phyloP scores from a whole-genome alignment of 2,329 filamentous ascomycete species.

The Ascochyta pisi region DNA sequence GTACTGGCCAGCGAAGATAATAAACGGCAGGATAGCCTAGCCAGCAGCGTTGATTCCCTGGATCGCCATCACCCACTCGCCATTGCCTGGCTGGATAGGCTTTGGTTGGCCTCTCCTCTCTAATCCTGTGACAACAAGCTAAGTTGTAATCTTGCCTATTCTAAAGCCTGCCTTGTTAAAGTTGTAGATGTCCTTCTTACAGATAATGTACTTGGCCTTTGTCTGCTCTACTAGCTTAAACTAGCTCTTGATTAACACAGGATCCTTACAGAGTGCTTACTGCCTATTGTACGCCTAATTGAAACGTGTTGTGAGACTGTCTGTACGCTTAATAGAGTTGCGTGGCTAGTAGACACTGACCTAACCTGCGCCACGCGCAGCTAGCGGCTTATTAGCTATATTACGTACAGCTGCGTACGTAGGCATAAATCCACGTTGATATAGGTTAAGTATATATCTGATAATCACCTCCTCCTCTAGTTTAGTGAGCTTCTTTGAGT shows the following conservation, averaged over 20 bases:
- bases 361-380: background rate
- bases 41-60: slow-evolving; percentile 10
- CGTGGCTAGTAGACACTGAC: background rate
- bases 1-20: slow-evolving; percentile 1
- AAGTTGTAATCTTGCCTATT: slow-evolving; percentile 4
- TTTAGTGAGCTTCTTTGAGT: background rate
- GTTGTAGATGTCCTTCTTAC: slow-evolving; percentile 3
- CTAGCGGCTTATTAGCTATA: background rate
- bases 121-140: slow-evolving; percentile 5
- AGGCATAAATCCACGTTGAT: background rate
- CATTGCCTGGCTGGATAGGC: background rate
- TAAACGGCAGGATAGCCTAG: background rate
- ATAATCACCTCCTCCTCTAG: background rate
- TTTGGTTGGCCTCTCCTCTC: background rate
- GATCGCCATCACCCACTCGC: slow-evolving; percentile 15
- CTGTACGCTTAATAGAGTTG: background rate
- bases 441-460: background rate
- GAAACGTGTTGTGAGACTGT: background rate
- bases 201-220: slow-evolving; percentile 1
- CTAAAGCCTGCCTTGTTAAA: slow-evolving; percentile 7
- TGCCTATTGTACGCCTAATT: background rate
- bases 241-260: background rate
- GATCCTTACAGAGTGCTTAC: background rate
- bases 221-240: background rate
- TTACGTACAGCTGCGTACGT: background rate